phyloP scores from a whole-genome alignment of 805 yeast genomes.

The Ogataea henricii region DNA sequence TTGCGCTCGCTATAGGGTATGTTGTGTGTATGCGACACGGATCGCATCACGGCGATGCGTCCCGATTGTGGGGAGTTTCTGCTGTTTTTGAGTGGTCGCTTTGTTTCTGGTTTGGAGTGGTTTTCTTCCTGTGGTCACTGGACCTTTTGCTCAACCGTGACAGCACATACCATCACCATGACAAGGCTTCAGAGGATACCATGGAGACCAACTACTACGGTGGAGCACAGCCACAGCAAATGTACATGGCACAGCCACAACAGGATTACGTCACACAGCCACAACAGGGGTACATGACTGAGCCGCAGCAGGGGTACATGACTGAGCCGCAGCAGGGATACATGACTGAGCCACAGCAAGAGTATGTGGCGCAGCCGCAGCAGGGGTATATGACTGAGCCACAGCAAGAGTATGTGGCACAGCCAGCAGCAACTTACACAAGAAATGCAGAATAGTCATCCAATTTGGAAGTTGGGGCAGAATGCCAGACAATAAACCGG shows the following conservation, averaged over 20 bases:
- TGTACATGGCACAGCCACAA: not conserved
- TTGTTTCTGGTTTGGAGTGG: slow-evolving; percentile 80
- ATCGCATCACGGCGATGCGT: slow-evolving; percentile 24
- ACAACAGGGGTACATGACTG: not conserved
- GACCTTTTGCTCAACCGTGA: slow-evolving; percentile 49
- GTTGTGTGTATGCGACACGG: slow-evolving; percentile 40
- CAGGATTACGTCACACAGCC: not conserved
- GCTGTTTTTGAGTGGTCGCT: slow-evolving; percentile 84
- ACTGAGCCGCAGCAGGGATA: not conserved
- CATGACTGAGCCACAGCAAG: too few relatives aligned
- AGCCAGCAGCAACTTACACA: not conserved
- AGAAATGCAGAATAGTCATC: not conserved
- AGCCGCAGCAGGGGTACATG: not conserved
- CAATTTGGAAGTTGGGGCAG: too few relatives aligned
- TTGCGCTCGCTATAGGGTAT: slow-evolving; percentile 68
- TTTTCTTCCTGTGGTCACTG: slow-evolving; percentile 60
- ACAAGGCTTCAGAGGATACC: slow-evolving; percentile 6
- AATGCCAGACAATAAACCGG: too few relatives aligned
- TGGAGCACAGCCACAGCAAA: not conserved
- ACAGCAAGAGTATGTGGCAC: not conserved
- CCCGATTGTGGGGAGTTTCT: slow-evolving; percentile 46
- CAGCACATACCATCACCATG: slow-evolving; percentile 6
- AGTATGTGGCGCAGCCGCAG: not conserved
- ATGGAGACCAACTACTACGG: not conserved
- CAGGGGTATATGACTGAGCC: not conserved